Evolutionary conservation across 257 asterid genomes (phyloP).

Genomic region (Scutellaria minor): DNA sequence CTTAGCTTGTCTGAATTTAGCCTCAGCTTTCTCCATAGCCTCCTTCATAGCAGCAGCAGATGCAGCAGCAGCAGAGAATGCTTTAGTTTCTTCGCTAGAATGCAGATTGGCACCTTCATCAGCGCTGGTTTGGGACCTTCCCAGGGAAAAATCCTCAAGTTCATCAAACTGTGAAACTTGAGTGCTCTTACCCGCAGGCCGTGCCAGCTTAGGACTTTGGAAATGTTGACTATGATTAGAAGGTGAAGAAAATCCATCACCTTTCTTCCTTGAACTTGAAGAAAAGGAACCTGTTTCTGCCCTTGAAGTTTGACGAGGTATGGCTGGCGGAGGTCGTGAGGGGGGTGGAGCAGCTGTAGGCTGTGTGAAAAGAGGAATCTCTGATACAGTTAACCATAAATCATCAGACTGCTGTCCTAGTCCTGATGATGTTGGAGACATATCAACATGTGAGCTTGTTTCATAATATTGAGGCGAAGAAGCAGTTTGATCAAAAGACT

Average conservation of each 20-base stretch:
- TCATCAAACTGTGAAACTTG: conserved; percentile 82
- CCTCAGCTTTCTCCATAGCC: conserved; percentile 99
- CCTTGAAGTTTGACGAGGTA: conserved; percentile 65
- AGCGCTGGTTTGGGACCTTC: conserved; percentile 54
- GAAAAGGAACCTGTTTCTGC: conserved; percentile 55
- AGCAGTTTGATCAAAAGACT: conserved; percentile 57
- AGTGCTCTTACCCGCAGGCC: conserved; percentile 57
- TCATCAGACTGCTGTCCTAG: conserved; percentile 63
- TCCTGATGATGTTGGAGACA: conserved; percentile 62
- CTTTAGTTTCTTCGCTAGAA: conserved; percentile 63
- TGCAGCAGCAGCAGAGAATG: conserved; percentile 84
- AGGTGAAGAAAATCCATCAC: conserved; percentile 62
- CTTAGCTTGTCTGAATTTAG: conserved; percentile 93
- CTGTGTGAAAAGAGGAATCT: conserved; percentile 90
- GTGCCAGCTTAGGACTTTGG: conserved; percentile 56
- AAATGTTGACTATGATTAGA: conserved; percentile 52
- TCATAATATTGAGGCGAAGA: conserved; percentile 70
- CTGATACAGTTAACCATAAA: conserved; percentile 87
- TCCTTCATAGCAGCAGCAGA: conserved; percentile 99
- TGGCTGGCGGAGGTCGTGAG: conserved; percentile 93
- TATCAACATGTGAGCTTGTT: conserved; percentile 50
- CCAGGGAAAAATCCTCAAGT: conserved; percentile 86
- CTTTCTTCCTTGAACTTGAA: conserved; percentile 64
- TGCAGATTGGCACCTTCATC: conserved; percentile 54
- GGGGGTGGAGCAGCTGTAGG: conserved; percentile 97